These are phyloP conservation scores for grape (Vitis vinifera) DNA, from an alignment of 164 flowering plant genomes.

Conservation along the genomic window DNA sequence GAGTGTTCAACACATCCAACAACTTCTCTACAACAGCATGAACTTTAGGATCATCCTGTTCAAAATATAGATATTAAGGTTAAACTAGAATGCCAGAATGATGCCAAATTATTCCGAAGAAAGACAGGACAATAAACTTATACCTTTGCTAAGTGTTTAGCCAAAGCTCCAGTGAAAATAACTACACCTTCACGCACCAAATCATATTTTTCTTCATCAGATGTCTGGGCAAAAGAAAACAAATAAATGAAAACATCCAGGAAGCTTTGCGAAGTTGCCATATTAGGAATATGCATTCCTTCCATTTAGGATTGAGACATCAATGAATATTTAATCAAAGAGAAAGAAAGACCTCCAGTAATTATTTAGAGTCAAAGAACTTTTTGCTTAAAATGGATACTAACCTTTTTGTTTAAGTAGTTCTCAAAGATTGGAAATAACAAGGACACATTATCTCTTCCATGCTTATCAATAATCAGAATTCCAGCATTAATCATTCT, in stretches of 20 bases:
- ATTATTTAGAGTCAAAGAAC: not conserved
- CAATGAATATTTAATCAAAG: not conserved
- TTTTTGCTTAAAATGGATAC: not conserved
- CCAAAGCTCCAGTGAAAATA: conserved; percentile 93
- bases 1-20: conserved; percentile 94
- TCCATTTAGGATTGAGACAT: not conserved
- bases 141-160: conserved; percentile 90
- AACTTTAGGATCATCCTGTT: conserved; percentile 95
- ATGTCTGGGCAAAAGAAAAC: conserved; percentile 46
- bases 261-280: not conserved
- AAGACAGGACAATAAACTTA: not conserved
- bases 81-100: not conserved
- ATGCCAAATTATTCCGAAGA: not conserved
- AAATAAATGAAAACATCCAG: conserved; percentile 1
- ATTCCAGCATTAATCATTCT: conserved; percentile 99
- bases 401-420: conserved; percentile 90
- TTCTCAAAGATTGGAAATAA: conserved; percentile 98
- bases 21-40: conserved; percentile 90
- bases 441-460: conserved; percentile 86
- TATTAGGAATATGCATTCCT: not conserved
- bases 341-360: not conserved
- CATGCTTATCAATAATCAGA: conserved; percentile 89
- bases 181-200: conserved; percentile 99
- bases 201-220: conserved; percentile 93
- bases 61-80: conserved; percentile 9